Percentiles rank a stretch among this genome's conserved stretches.
phyloP scores from a whole-genome alignment of 208 protist genomes.

The Naegleria gruberi region DNA sequence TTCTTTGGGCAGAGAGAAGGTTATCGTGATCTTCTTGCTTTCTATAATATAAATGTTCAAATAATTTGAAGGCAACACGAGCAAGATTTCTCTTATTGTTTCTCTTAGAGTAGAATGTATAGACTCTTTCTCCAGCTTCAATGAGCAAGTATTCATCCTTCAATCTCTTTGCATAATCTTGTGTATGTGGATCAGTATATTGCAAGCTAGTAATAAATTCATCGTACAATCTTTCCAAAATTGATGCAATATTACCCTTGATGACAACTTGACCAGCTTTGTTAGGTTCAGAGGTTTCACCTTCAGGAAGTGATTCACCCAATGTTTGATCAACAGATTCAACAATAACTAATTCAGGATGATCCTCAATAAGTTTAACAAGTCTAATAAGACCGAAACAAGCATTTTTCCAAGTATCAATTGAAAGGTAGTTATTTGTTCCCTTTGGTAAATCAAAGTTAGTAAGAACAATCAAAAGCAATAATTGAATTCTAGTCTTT shows the following conservation, averaged over 20 bases:
- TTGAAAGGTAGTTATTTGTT: background rate
- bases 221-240: slow-evolving; percentile 18
- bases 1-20: background rate
- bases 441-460: background rate
- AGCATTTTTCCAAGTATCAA: slow-evolving; percentile 8
- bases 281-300: background rate
- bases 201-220: slow-evolving; percentile 16
- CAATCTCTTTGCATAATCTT: slow-evolving; percentile 8
- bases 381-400: background rate
- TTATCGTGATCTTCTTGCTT: slow-evolving; percentile 21
- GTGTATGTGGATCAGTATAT: slow-evolving; percentile 24
- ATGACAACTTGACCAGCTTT: background rate
- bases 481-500: background rate
- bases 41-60: slow-evolving; percentile 20
- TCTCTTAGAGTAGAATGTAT: background rate
- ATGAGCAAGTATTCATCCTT: slow-evolving; percentile 8
- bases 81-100: background rate
- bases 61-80: background rate
- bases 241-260: background rate
- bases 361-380: background rate
- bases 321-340: background rate
- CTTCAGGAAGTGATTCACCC: background rate
- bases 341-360: background rate
- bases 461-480: background rate
- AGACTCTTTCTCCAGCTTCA: background rate